Conservation (phyloP, 352 stramenopile genomes). For the Phytopythium ostracodes region DNA sequence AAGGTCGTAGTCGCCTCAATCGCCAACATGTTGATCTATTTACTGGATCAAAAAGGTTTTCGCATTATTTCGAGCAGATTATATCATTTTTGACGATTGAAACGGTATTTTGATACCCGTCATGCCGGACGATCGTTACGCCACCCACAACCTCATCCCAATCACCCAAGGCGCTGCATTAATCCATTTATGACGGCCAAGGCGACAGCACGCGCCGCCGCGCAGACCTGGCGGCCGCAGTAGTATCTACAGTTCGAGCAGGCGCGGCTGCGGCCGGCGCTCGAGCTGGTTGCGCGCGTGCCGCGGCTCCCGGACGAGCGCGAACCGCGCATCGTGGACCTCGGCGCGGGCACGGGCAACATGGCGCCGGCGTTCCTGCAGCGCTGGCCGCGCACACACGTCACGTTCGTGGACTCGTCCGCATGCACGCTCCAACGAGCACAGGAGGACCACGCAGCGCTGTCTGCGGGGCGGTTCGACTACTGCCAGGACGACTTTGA, state of each 20-base stretch:
- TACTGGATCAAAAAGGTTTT: too few species aligned
- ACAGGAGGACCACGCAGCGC: constrained; percentile 27
- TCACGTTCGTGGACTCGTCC: constrained; percentile 67
- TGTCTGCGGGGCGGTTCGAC: constrained; percentile 19
- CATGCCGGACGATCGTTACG: too few species aligned
- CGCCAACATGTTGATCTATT: too few species aligned
- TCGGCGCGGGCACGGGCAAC: constrained; percentile 67
- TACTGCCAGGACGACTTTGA: constrained; percentile 64
- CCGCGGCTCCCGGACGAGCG: constrained; percentile 17
- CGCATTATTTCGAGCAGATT: too few species aligned
- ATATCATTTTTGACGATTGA: too few species aligned
- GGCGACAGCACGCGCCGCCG: constrained; percentile 12
- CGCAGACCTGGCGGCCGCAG: constrained; percentile 47
- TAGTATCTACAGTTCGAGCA: constrained; percentile 66
- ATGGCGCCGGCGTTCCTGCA: constrained; percentile 54
- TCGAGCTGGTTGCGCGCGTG: constrained; percentile 55
- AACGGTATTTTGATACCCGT: too few species aligned
- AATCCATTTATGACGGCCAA: not conserved
- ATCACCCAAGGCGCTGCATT: too few species aligned
- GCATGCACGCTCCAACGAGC: constrained; percentile 49
- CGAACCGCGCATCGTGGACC: constrained; percentile 39
- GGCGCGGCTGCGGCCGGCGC: constrained; percentile 49
- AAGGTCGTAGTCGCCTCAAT: too few species aligned
- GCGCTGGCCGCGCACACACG: constrained; percentile 42
- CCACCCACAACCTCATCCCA: too few species aligned